Percentiles rank a stretch among this genome's conserved stretches.
Conservation (phyloP, 2,329 filamentous ascomycete genomes). For the Endothia cerciana region DNA sequence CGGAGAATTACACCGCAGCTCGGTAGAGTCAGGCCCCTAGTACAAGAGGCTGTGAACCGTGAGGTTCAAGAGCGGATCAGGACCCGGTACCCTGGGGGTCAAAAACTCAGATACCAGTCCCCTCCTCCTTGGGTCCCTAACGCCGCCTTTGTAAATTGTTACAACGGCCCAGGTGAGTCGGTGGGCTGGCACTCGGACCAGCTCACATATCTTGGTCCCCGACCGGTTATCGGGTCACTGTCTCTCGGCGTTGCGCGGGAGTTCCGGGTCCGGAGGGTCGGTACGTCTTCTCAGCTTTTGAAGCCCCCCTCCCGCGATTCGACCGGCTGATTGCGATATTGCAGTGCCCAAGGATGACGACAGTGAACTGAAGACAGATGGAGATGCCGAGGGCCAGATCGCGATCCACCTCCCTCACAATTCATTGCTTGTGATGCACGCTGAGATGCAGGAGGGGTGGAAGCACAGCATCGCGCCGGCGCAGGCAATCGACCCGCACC, state of each 20-base stretch:
- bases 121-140: constrained; percentile 79
- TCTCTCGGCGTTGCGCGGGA: constrained; percentile 91
- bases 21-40: constrained; percentile 67
- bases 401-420: constrained; percentile 94
- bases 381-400: constrained; percentile 79
- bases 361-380: constrained; percentile 39
- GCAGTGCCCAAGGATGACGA: constrained; percentile 64
- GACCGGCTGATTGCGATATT: not conserved
- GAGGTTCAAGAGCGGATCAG: constrained; percentile 75
- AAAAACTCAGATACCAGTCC: constrained; percentile 79
- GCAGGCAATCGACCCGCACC: constrained; percentile 79
- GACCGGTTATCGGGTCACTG: constrained; percentile 84
- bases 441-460: constrained; percentile 97
- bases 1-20: constrained; percentile 77
- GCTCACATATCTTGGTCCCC: constrained; percentile 83
- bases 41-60: constrained; percentile 75
- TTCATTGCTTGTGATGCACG: constrained; percentile 92
- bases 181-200: constrained; percentile 95
- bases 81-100: constrained; percentile 66
- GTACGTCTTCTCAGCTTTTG: constrained; percentile 58
- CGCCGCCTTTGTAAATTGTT: constrained; percentile 93
- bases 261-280: constrained; percentile 80
- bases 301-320: not conserved
- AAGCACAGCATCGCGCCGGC: constrained; percentile 85
- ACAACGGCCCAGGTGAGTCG: constrained; percentile 76